Evolutionary conservation across 495 filamentous ascomycete genomes (phyloP), one percentile per base, ranked within the genome.

Genomic region (Thozetella sp.): DNA sequence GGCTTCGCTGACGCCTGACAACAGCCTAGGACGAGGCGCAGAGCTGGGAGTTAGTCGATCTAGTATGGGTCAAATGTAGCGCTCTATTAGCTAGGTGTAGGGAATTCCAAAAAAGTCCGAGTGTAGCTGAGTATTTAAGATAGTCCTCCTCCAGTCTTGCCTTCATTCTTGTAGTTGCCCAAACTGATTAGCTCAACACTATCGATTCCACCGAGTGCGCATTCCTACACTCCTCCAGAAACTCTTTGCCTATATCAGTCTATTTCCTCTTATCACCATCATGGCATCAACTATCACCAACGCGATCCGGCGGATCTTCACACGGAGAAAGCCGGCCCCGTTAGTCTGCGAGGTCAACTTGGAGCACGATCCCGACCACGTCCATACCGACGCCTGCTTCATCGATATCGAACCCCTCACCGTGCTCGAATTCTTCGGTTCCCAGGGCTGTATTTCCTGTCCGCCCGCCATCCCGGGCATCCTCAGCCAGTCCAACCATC

Each of bases 371-470:
- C 34, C 34, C 11, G 40, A 59, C 57, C 62, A 64, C 34, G 45
- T 53, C 13, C 62, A 64, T 26, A 64, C 62, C n/a, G 53, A n/a
- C 19, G 62, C 62, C 12, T 64, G 62, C 57, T 64, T 64, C 57
- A 25, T 64, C 46, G 50, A 57, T 26, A 51, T 61, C 48, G 57
- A 64, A 55, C 57, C 62, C 3, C 62, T 64, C 22, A 27, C 57
- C 25, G 48, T 64, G 13, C 53, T 57, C 17, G 62, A 64, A 46
- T 53, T 65, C 37, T 65, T 65, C 56, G 59, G 62, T 24, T 65
- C 63, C 22, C 63, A 65, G 58, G 60, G 59, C 6, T 65, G 63
- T 45, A 19, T 37, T 43, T 62, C 63, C 17, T 65, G 63, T 30
- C 63, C 63, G 22, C 63, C 63, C 19, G 61, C 55, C 50, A 27